Evolutionary conservation across 352 stramenopile genomes (phyloP), one percentile per base, ranked within the genome.

Genomic region (Phytophthora ramorum): DNA sequence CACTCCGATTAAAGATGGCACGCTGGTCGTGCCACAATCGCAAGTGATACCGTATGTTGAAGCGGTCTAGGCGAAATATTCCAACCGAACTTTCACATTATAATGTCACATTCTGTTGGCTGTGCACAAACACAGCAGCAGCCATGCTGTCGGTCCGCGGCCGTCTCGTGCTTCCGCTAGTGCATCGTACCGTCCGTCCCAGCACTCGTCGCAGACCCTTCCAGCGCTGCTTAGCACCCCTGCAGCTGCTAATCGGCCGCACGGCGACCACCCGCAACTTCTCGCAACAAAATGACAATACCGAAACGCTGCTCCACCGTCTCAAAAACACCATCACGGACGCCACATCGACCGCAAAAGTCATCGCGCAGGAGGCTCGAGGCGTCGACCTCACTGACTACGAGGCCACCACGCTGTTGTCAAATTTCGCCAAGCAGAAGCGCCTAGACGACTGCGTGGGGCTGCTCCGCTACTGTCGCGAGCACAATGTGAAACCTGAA

Each of bases 381-480:
- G 52, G 16, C 37, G 8, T 16, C 1, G 52, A 41, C 9, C 12
- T 59, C 8, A 40, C 37, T 3, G 38, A 59, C 24, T 13, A 50
- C n/a, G 52, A 50, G 37, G 52, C 37, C 9, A 41, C 52, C 16
- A 49, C n/a, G 10, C 13, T 59, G 19, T 28, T 59, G 37, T 12
- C 14, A 16, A 26, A 28, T 10, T 59, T 30, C 52, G 38, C 37
- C 52, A 40, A 49, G 20, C 20, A 49, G 16, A 59, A 47, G 30
- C 13, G 24, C 7, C 28, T 38, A 0, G 52, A 50, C 37, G 35
- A 59, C 24, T 48, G 35, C 12, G 19, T 59, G 4, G 52, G 37
- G 12, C 52, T 59, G 17, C 24, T 59, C 10, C 52, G 24, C 12
- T 59, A 50, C 37, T 59, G 52, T 9, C 35, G 26, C 30, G 52